phyloP scores from a whole-genome alignment of 192 early-diverging fungal genomes.

The Umbelopsis vinacea region DNA sequence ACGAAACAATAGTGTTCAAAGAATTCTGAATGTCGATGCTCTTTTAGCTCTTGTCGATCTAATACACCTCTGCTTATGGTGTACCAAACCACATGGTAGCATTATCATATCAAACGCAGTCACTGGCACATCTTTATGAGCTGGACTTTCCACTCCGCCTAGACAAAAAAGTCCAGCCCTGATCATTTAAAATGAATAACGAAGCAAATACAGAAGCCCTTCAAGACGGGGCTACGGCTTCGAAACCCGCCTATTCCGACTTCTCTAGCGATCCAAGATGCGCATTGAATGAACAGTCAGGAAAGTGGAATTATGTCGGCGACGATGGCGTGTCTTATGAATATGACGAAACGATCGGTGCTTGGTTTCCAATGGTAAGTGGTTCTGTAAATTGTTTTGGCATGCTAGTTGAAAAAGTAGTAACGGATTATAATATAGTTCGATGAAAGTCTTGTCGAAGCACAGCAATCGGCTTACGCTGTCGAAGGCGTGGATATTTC shows the following conservation, averaged over 20 bases:
- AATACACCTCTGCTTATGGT: no score
- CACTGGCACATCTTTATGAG: neutral
- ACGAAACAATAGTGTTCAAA: no score
- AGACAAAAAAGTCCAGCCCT: neutral
- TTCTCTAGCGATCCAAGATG: conserved; percentile 61
- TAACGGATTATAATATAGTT: conserved; percentile 40
- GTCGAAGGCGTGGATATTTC: conserved; percentile 60
- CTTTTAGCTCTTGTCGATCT: no score
- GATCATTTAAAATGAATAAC: neutral
- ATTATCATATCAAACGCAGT: no score
- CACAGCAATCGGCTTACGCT: conserved; percentile 72
- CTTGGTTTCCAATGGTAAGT: conserved; percentile 91
- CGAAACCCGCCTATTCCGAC: conserved; percentile 29
- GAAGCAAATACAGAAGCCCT: neutral
- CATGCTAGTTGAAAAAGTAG: neutral
- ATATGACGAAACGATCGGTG: conserved; percentile 75
- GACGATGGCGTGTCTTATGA: conserved; percentile 84
- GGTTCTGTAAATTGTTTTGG: neutral
- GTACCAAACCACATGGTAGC: no score
- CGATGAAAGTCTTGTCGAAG: conserved; percentile 61
- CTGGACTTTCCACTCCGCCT: neutral
- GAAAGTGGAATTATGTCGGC: conserved; percentile 78
- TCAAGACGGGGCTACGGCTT: neutral
- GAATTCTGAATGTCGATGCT: no score
- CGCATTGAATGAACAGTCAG: conserved; percentile 71